Evolutionary conservation across 73 alveolate genomes (phyloP).

Genomic region (Paramecium tetraurelia): DNA sequence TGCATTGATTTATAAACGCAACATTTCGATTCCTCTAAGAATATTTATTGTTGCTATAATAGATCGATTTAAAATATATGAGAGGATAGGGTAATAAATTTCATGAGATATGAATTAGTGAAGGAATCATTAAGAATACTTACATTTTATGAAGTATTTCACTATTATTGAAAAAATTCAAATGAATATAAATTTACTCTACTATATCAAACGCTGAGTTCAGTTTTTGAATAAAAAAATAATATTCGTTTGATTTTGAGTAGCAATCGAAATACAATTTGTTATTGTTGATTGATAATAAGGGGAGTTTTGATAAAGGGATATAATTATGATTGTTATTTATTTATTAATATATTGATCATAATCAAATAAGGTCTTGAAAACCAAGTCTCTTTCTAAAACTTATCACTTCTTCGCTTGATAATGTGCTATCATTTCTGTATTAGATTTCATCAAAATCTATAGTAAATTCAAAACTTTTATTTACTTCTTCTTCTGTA

Average conservation of each 20-base stretch:
- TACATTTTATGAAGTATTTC: too few relatives aligned
- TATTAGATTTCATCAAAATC: slow-evolving; percentile 5
- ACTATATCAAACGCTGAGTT: neutral
- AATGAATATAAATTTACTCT: neutral
- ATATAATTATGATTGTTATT: neutral
- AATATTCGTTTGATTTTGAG: neutral
- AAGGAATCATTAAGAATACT: too few relatives aligned
- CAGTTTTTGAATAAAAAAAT: too few relatives aligned
- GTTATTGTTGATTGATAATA: neutral
- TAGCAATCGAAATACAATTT: neutral
- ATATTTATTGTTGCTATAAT: too few relatives aligned
- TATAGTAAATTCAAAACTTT: neutral
- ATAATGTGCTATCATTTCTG: slow-evolving; percentile 15
- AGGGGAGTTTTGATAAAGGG: neutral
- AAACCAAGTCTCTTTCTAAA: slow-evolving; percentile 1
- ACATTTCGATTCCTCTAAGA: neutral
- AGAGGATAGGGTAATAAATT: too few relatives aligned
- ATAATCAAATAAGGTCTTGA: neutral
- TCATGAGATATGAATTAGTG: too few relatives aligned
- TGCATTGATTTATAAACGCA: neutral
- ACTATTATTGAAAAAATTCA: too few relatives aligned
- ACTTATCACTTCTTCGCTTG: neutral
- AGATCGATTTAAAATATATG: too few relatives aligned
- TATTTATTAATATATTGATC: neutral
- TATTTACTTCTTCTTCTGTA: slow-evolving; percentile 31